phyloP scores from a whole-genome alignment of 2,329 filamentous ascomycete species.

The Falciphora oryzae region DNA sequence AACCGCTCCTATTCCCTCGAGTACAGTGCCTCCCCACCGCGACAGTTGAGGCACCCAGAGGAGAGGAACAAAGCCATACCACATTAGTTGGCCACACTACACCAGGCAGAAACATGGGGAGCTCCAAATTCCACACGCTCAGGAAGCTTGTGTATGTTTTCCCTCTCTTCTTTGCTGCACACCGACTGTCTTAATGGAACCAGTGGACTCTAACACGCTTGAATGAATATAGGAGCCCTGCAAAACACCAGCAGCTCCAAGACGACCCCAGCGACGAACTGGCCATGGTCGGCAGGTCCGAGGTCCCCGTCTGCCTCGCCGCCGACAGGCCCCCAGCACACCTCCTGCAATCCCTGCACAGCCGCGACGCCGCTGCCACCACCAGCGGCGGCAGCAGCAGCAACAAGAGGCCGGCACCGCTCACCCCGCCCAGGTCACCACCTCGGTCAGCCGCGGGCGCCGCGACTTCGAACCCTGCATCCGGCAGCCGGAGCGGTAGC shows the following conservation, averaged over 20 bases:
- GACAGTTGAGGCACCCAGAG: too few species aligned
- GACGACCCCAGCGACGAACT: slow-evolving; percentile 9
- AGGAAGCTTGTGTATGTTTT: slow-evolving; percentile 10
- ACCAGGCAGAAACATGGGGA: not conserved
- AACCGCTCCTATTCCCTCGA: too few species aligned
- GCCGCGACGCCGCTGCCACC: not conserved
- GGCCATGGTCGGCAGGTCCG: slow-evolving; percentile 10
- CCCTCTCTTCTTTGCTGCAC: not conserved
- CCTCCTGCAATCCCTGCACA: slow-evolving; percentile 2
- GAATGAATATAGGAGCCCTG: not conserved
- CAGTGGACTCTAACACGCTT: too few species aligned
- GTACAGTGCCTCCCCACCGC: too few species aligned
- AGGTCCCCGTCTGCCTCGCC: slow-evolving; percentile 6
- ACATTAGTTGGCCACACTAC: not conserved
- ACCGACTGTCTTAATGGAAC: not conserved
- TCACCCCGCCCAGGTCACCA: not conserved
- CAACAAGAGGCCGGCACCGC: not conserved
- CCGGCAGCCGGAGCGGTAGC: not conserved
- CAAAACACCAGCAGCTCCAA: not conserved
- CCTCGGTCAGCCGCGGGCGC: not conserved
- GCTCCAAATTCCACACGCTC: slow-evolving; percentile 6
- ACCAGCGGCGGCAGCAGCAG: not conserved
- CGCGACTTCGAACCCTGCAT: not conserved
- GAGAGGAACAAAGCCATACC: too few species aligned
- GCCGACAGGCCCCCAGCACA: slow-evolving; percentile 5